phyloP scores from a whole-genome alignment of 1,284 basidiomycete species.

The Ceratorhiza oryzae-sativae region DNA sequence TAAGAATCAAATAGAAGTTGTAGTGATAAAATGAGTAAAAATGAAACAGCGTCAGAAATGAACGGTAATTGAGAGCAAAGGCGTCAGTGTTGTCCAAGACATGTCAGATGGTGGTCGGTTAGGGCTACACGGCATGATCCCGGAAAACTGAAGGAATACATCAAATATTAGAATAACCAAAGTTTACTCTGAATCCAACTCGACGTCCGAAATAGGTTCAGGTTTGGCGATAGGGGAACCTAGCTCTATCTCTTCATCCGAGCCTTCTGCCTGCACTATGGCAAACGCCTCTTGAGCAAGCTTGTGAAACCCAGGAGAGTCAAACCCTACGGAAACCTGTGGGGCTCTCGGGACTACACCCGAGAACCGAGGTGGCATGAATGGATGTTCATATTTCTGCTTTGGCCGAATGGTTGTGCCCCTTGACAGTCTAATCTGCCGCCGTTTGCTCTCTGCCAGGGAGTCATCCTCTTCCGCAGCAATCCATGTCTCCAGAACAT shows the following conservation, averaged over 20 bases:
- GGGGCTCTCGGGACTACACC: neutral
- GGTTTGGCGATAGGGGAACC: neutral
- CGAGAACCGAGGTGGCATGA: neutral
- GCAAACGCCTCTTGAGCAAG: constrained; percentile 10
- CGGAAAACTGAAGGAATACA: neutral
- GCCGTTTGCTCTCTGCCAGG: neutral
- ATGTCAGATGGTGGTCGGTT: too few relatives aligned
- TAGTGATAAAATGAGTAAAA: too few relatives aligned
- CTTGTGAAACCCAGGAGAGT: constrained; percentile 4
- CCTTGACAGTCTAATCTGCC: neutral
- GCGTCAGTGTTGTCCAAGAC: too few relatives aligned
- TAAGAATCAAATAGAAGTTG: neutral
- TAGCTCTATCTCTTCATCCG: constrained; percentile 8
- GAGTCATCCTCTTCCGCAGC: neutral
- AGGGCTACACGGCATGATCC: too few relatives aligned
- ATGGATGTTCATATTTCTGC: neutral
- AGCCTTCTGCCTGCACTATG: constrained; percentile 7
- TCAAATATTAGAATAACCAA: neutral
- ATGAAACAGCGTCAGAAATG: too few relatives aligned
- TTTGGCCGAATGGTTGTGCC: neutral
- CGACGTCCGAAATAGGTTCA: neutral
- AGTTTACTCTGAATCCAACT: neutral
- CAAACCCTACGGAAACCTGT: constrained; percentile 15
- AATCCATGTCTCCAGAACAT: neutral
- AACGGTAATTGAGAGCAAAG: too few relatives aligned